phyloP scores from a whole-genome alignment of 805 yeast species.

The Metschnikowia kunwiensis region DNA sequence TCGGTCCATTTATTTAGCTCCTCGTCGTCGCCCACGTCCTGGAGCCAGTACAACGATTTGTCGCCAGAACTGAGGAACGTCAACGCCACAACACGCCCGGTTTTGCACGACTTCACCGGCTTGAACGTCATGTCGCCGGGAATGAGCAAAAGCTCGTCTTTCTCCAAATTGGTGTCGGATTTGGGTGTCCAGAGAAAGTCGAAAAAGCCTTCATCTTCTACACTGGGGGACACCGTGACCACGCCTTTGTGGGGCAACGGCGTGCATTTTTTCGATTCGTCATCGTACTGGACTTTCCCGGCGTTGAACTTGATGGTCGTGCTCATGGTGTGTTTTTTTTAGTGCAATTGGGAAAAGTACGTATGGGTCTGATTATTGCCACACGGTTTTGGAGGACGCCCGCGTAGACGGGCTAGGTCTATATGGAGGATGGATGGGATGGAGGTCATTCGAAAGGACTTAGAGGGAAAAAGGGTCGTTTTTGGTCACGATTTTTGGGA shows the following conservation, averaged over 20 bases:
- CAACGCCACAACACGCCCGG: slow-evolving; percentile 75
- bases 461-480: too few relatives aligned
- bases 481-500: too few relatives aligned
- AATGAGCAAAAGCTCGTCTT: slow-evolving; percentile 66
- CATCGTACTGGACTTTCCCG: slow-evolving; percentile 68
- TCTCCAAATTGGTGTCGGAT: slow-evolving; percentile 44
- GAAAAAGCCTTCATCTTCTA: slow-evolving; percentile 69
- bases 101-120: slow-evolving; percentile 61
- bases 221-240: slow-evolving; percentile 56
- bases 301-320: slow-evolving; percentile 63
- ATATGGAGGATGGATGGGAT: too few relatives aligned
- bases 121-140: slow-evolving; percentile 86
- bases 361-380: too few relatives aligned
- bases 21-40: slow-evolving; percentile 66
- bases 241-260: slow-evolving; percentile 72
- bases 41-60: slow-evolving; percentile 68
- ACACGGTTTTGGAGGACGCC: too few relatives aligned
- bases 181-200: slow-evolving; percentile 74
- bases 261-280: slow-evolving; percentile 57
- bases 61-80: slow-evolving; percentile 64
- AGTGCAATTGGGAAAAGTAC: neutral
- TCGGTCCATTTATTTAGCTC: slow-evolving; percentile 53
- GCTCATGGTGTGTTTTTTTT: slow-evolving; percentile 18
- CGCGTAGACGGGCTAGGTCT: too few relatives aligned
- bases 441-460: too few relatives aligned